Percentiles rank a stretch among this genome's conserved stretches.
Evolutionary conservation across 2,329 filamentous ascomycete genomes (phyloP).

Genomic region (Dothistroma pini): DNA sequence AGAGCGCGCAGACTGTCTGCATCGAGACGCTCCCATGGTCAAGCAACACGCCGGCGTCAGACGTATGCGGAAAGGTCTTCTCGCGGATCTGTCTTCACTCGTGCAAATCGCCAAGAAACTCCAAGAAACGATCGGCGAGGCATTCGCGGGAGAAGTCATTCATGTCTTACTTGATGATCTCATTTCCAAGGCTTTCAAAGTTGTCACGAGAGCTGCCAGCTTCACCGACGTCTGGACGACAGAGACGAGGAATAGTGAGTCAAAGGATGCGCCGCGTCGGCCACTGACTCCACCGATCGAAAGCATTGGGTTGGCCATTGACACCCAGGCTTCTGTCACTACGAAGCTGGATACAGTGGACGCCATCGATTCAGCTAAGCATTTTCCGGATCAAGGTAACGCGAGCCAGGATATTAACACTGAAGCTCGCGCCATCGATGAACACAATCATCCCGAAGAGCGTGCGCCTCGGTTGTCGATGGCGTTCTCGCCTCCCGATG

Average conservation of each 20-base stretch:
- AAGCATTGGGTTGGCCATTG: constrained; percentile 12
- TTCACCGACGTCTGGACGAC: constrained; percentile 79
- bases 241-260: constrained; percentile 20
- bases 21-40: constrained; percentile 72
- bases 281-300: constrained; percentile 6
- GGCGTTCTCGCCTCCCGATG: constrained; percentile 20
- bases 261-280: constrained; percentile 3
- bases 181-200: constrained; percentile 88
- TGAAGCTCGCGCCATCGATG: constrained; percentile 6
- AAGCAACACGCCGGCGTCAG: constrained; percentile 72
- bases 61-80: constrained; percentile 76
- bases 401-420: not conserved
- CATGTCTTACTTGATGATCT: constrained; percentile 86
- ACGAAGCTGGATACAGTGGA: constrained; percentile 1
- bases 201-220: constrained; percentile 83
- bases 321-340: constrained; percentile 9
- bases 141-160: constrained; percentile 53
- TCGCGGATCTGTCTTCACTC: constrained; percentile 83
- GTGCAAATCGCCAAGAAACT: constrained; percentile 86
- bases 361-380: constrained; percentile 24
- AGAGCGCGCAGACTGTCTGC: constrained; percentile 84
- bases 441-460: not conserved
- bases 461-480: constrained; percentile 11
- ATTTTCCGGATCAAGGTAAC: constrained; percentile 13
- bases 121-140: constrained; percentile 64